A percentile compares a stretch with the other conserved stretches of the same genome.
Evolutionary conservation across 208 protist species (phyloP).

Genomic region (Trypanosoma mega): DNA sequence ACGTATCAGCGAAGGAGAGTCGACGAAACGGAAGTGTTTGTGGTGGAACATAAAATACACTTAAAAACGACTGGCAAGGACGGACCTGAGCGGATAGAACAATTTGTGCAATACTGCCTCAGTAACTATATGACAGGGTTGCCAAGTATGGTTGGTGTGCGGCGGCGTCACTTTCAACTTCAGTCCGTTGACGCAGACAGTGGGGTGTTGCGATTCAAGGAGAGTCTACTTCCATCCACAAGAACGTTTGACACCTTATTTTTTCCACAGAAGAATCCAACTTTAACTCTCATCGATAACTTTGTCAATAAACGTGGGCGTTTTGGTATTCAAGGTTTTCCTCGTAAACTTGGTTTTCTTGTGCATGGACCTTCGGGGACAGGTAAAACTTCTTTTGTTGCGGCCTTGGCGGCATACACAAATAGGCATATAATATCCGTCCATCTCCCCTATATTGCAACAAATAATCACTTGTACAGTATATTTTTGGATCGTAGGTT

Average conservation of each 20-base stretch:
- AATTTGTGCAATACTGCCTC: slow-evolving; percentile 42
- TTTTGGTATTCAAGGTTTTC: slow-evolving; percentile 87
- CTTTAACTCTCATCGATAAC: slow-evolving; percentile 71
- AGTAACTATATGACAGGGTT: slow-evolving; percentile 34
- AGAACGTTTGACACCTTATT: slow-evolving; percentile 86
- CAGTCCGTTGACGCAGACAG: slow-evolving; percentile 3
- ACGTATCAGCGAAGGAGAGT: slow-evolving; percentile 34
- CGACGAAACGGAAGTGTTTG: slow-evolving; percentile 16
- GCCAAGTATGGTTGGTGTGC: slow-evolving; percentile 11
- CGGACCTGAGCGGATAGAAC: slow-evolving; percentile 31
- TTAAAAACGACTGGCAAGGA: slow-evolving; percentile 31
- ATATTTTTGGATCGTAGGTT: slow-evolving; percentile 68
- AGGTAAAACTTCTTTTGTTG: slow-evolving; percentile 98
- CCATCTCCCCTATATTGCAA: slow-evolving; percentile 60
- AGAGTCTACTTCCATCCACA: slow-evolving; percentile 34
- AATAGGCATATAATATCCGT: slow-evolving; percentile 86
- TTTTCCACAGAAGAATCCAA: slow-evolving; percentile 65
- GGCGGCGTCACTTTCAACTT: slow-evolving; percentile 43
- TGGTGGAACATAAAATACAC: slow-evolving; percentile 36
- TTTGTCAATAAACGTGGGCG: slow-evolving; percentile 73
- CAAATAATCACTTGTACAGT: slow-evolving; percentile 89
- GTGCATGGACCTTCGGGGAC: slow-evolving; percentile 97
- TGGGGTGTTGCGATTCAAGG: slow-evolving; percentile 41
- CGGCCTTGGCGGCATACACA: slow-evolving; percentile 99
- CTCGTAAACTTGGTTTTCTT: slow-evolving; percentile 96